Evolutionary conservation across 768 basidiomycete species (phyloP), one percentile per base, ranked within the genome.

Genomic region (Hemileccinum rubropunctum): DNA sequence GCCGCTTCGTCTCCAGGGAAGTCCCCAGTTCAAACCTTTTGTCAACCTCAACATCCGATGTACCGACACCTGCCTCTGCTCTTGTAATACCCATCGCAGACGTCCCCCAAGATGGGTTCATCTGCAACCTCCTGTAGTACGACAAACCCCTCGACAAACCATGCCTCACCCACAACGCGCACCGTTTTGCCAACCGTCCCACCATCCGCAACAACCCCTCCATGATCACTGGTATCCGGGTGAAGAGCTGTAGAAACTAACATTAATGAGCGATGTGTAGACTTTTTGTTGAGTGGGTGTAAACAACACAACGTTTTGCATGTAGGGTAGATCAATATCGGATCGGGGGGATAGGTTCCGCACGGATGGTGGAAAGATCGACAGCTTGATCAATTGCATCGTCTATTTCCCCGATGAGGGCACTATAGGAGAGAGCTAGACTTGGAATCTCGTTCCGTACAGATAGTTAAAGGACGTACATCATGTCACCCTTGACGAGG

Each of bases 401-500:
- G 67, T 98, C 95, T 47, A 92, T 71, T 69, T 94, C 91, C 37
- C 88, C 90, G 47, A 92, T 88, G 57, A 92, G 77, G 33, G 83
- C 83, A 44, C 90, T 84, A 47, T 4, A 4, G 4, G 30, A 11
- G n/a, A 17, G 18, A 3, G 28, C 50, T 37, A 50, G 48, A 53
- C 52, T 36, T 32, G 56, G 40, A 3, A 7, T 37, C 37, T 30
- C 17, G n/a, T 14, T 20, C 15, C 12, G 5, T 36, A 37, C 21
- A 6, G 28, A 42, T 26, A 15, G 18, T 15, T 10, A 17, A n/a
- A 17, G 6, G 37, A 82, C 92, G 69, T 61, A 98, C 97, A 95
- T 94, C 79, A 94, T 94, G 66, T 99, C 97, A 3, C 97, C 97
- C 62, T 98, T 94, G 65, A 99, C 93, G 62, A 99, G 84, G 70